Percentiles rank a stretch among this genome's conserved stretches.
phyloP scores from a whole-genome alignment of 73 alveolate species.

The Uronychia setigera region DNA sequence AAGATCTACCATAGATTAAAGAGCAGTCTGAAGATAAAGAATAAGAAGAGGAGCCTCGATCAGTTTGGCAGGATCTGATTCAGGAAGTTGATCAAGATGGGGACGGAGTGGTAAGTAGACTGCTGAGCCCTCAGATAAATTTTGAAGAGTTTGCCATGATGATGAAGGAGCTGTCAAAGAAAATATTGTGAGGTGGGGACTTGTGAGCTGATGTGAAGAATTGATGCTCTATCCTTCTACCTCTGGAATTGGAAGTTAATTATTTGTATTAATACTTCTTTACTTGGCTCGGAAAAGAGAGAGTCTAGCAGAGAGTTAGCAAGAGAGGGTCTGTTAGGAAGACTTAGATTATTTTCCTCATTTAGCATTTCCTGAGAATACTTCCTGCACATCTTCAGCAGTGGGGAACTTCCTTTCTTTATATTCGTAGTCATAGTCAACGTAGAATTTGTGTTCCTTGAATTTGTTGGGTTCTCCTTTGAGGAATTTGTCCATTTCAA shows the following conservation, averaged over 20 bases:
- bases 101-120: background rate
- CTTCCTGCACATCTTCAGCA: conserved; percentile 20
- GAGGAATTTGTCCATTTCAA: conserved; percentile 41
- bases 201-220: background rate
- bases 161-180: background rate
- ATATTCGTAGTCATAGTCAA: conserved; percentile 46
- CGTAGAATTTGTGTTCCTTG: conserved; percentile 52
- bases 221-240: background rate
- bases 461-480: conserved; percentile 59
- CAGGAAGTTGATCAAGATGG: background rate
- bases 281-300: background rate
- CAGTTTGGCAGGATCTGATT: background rate
- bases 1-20: too few relatives aligned
- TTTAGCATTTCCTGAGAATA: background rate
- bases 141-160: background rate
- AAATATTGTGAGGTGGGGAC: too few relatives aligned
- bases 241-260: background rate
- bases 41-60: conserved; percentile 21
- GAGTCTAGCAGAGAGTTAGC: conserved; percentile 1
- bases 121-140: background rate
- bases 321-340: background rate
- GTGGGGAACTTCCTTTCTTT: conserved; percentile 35
- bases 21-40: conserved; percentile 46
- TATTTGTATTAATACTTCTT: background rate
- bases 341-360: background rate